phyloP scores from a whole-genome alignment of 176 grass and related monocot genomes.

The Bolboschoenus planiculmis region DNA sequence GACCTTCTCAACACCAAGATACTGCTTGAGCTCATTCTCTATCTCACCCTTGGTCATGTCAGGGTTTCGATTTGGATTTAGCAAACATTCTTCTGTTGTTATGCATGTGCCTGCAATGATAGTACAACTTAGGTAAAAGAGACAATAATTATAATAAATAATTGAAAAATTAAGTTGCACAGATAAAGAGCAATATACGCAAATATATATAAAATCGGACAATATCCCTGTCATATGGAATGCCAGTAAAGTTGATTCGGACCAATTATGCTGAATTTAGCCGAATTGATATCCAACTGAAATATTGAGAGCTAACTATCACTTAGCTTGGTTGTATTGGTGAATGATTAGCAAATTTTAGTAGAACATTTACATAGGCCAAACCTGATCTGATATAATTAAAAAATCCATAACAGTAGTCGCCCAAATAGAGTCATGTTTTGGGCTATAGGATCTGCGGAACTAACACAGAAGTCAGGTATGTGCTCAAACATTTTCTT shows the following conservation, averaged over 20 bases:
- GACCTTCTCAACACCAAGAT: slow-evolving; percentile 76
- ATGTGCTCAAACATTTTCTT: not conserved
- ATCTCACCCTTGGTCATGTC: slow-evolving; percentile 77
- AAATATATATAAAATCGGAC: too few relatives aligned
- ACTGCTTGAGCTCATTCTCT: slow-evolving; percentile 75
- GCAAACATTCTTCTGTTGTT: slow-evolving; percentile 84
- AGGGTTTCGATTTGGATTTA: slow-evolving; percentile 83
- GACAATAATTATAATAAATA: not conserved
- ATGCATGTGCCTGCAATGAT: slow-evolving; percentile 81
- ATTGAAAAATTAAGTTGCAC: not conserved
- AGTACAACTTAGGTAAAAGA: not conserved
- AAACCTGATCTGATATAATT: not conserved
- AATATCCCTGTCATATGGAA: too few relatives aligned
- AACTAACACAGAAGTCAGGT: not conserved
- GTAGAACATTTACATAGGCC: not conserved
- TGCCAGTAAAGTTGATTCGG: too few relatives aligned
- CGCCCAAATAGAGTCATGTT: not conserved
- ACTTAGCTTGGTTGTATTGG: not conserved
- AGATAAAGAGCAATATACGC: too few relatives aligned
- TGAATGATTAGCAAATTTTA: not conserved
- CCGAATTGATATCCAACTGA: too few relatives aligned
- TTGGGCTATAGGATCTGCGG: too few relatives aligned
- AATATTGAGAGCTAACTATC: not conserved
- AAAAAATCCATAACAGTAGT: not conserved
- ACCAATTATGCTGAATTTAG: too few relatives aligned